These are phyloP conservation scores for Aspergillus sp. DNA, from an alignment of 2,329 filamentous ascomycete species.

Conservation along the genomic window DNA sequence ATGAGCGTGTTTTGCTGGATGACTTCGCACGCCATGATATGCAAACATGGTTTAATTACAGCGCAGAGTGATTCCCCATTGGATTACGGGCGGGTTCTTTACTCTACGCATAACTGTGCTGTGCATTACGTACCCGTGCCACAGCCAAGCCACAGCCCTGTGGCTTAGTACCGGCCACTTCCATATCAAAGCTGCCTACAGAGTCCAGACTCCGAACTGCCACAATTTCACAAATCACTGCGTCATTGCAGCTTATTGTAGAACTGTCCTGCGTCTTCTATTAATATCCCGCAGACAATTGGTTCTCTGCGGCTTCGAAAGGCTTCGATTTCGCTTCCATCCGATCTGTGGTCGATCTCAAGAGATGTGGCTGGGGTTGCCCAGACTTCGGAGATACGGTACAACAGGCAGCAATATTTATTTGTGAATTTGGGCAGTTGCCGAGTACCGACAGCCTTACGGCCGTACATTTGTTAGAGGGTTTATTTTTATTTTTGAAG, in stretches of 20 bases:
- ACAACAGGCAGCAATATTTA: slow-evolving; percentile 7
- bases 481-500: background rate
- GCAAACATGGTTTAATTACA: background rate
- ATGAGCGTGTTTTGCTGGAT: background rate
- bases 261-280: background rate
- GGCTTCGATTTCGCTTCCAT: slow-evolving; percentile 1
- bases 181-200: background rate
- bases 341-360: background rate
- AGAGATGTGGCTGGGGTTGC: background rate
- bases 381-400: background rate
- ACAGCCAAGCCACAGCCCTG: background rate
- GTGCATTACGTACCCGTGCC: background rate
- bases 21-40: slow-evolving; percentile 1
- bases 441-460: slow-evolving; percentile 4
- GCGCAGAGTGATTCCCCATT: slow-evolving; percentile 1
- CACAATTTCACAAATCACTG: background rate
- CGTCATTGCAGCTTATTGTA: background rate
- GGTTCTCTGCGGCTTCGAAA: background rate
- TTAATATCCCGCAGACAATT: background rate
- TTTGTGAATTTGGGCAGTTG: background rate
- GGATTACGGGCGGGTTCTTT: background rate
- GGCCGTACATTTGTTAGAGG: background rate
- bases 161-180: background rate
- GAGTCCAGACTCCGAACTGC: background rate
- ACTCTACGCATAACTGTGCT: background rate